phyloP scores from a whole-genome alignment of 768 basidiomycete species.

The Lentinula aciculospora region DNA sequence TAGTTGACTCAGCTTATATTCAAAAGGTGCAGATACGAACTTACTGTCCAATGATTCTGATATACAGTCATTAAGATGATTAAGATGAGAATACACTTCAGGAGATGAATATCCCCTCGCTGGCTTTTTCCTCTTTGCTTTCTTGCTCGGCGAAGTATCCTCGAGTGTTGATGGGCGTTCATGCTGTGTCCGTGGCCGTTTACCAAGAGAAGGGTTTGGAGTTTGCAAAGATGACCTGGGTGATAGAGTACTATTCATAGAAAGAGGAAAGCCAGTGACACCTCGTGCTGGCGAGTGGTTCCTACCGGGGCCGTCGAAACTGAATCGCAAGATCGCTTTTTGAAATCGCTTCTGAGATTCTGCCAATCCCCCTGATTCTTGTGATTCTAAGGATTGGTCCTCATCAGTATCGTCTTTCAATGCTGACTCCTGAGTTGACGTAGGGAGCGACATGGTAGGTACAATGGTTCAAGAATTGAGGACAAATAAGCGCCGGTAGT shows the following conservation, averaged over 20 bases:
- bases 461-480: background rate
- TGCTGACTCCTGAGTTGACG: background rate
- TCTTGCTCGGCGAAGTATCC: conserved; percentile 6
- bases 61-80: conserved; percentile 47
- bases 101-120: conserved; percentile 45
- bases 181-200: background rate
- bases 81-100: conserved; percentile 47
- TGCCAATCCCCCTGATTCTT: background rate
- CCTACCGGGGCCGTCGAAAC: background rate
- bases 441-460: background rate
- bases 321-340: background rate
- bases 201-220: background rate
- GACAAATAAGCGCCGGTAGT: background rate
- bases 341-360: background rate
- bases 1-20: background rate
- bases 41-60: conserved; percentile 51
- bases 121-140: conserved; percentile 22
- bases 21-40: conserved; percentile 11
- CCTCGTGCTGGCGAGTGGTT: background rate
- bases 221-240: background rate
- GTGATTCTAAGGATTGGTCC: background rate
- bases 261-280: background rate
- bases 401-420: background rate
- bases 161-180: background rate
- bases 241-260: background rate